A percentile compares a stretch with the other conserved stretches of the same genome.
Evolutionary conservation across 1,139 yeast species (phyloP).

Genomic region (Saccharomyces pastorianus): DNA sequence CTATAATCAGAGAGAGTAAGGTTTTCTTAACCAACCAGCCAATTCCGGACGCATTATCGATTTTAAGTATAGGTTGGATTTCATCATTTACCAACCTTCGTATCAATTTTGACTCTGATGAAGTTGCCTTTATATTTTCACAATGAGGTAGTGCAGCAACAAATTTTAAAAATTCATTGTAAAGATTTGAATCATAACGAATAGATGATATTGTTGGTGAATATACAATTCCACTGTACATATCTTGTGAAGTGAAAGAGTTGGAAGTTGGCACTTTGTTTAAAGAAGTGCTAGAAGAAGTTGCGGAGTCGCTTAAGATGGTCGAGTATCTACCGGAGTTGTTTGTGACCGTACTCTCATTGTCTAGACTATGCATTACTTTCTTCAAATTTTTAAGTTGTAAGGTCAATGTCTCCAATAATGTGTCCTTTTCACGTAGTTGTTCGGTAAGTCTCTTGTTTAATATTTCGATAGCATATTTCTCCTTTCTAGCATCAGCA

Average conservation of each 20-base stretch:
- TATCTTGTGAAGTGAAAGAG: conserved; percentile 10
- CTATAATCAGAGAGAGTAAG: conserved; percentile 60
- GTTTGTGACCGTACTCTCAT: conserved; percentile 22
- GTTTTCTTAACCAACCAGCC: conserved; percentile 52
- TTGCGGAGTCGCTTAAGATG: conserved; percentile 12
- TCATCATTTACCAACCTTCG: conserved; percentile 66
- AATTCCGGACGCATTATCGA: conserved; percentile 55
- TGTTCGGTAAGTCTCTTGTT: conserved; percentile 51
- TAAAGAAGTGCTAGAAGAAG: conserved; percentile 16
- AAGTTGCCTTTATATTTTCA: conserved; percentile 31
- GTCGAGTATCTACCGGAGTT: conserved; percentile 14
- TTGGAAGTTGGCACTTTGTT: conserved; percentile 13
- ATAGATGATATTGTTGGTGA: conserved; percentile 54
- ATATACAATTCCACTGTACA: conserved; percentile 29
- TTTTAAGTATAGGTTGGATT: conserved; percentile 59
- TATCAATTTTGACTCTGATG: conserved; percentile 49
- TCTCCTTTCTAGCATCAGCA: conserved; percentile 56
- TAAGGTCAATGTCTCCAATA: conserved; percentile 57
- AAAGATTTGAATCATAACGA: conserved; percentile 47
- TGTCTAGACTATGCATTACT: conserved; percentile 42
- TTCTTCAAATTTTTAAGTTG: conserved; percentile 65
- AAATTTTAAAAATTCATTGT: conserved; percentile 33
- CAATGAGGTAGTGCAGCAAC: conserved; percentile 29
- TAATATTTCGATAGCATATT: conserved; percentile 44
- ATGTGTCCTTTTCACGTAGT: conserved; percentile 60